A percentile compares a stretch with the other conserved stretches of the same genome.
Conservation (phyloP, 2,329 filamentous ascomycete genomes). For the Xylariaceae sp. region DNA sequence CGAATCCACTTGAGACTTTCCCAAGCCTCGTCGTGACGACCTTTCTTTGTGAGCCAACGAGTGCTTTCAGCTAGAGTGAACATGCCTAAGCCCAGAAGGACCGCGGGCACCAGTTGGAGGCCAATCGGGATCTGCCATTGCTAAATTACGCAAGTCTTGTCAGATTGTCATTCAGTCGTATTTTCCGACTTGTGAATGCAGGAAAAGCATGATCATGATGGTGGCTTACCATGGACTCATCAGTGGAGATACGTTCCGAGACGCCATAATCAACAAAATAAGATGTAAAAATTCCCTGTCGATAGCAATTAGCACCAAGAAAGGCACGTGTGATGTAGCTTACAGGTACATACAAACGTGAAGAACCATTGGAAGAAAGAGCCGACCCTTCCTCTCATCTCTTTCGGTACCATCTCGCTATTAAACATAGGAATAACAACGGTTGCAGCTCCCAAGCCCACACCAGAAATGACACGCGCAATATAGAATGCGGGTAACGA, state of each 20-base stretch:
- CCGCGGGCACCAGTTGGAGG: conserved; percentile 46
- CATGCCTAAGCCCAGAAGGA: conserved; percentile 45
- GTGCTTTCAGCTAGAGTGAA: conserved; percentile 46
- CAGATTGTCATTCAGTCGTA: too few species aligned
- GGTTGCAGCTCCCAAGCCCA: conserved; percentile 30
- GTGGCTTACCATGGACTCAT: too few species aligned
- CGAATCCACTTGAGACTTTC: conserved; percentile 48
- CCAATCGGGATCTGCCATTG: conserved; percentile 57
- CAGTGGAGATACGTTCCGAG: conserved; percentile 27
- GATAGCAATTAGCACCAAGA: neutral
- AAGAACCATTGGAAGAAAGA: conserved; percentile 51
- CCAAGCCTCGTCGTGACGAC: conserved; percentile 43
- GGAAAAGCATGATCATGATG: too few species aligned
- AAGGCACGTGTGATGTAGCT: neutral
- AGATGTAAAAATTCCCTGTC: conserved; percentile 42
- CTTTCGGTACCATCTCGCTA: conserved; percentile 38
- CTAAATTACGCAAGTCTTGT: too few species aligned
- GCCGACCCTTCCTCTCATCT: conserved; percentile 45
- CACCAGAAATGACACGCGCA: conserved; percentile 29
- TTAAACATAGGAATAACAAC: conserved; percentile 40
- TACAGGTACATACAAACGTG: conserved; percentile 20
- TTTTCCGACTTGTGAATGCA: too few species aligned
- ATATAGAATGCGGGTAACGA: conserved; percentile 34
- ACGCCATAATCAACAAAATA: conserved; percentile 53
- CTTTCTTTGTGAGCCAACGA: conserved; percentile 46